These are phyloP conservation scores for Grosmannia clavigera DNA, from an alignment of 2,329 filamentous ascomycete genomes.

Conservation along the genomic window DNA sequence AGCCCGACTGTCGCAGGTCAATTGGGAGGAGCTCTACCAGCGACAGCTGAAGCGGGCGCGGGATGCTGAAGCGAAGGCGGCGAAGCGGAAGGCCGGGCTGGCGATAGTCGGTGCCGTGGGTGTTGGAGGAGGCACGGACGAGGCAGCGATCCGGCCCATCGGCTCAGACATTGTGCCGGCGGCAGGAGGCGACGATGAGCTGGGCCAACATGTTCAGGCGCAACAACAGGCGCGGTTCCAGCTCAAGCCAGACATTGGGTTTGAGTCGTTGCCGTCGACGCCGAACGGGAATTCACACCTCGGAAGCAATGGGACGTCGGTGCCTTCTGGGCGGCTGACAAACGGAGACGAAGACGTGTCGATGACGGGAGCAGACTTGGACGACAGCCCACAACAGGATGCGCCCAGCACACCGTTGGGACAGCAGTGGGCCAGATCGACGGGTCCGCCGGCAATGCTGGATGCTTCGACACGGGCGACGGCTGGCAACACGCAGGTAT, in stretches of 20 bases:
- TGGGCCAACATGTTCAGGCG: slow-evolving; percentile 7
- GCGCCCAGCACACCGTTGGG: slow-evolving; percentile 33
- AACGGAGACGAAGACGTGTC: slow-evolving; percentile 42
- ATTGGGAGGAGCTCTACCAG: slow-evolving; percentile 73
- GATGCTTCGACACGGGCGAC: slow-evolving; percentile 27
- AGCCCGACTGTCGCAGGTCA: slow-evolving; percentile 38
- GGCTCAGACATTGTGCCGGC: slow-evolving; percentile 6
- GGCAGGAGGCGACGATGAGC: not conserved
- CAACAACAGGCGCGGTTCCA: slow-evolving; percentile 33
- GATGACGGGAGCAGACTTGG: slow-evolving; percentile 46
- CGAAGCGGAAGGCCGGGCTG: slow-evolving; percentile 50
- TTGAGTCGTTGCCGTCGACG: not conserved
- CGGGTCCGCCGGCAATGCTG: slow-evolving; percentile 14
- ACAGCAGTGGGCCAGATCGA: slow-evolving; percentile 19
- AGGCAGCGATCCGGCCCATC: not conserved
- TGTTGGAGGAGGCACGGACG: not conserved
- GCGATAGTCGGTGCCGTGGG: slow-evolving; percentile 28
- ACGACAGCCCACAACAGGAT: slow-evolving; percentile 23
- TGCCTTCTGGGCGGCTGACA: slow-evolving; percentile 27
- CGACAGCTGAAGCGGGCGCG: slow-evolving; percentile 56
- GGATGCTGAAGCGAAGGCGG: slow-evolving; percentile 45
- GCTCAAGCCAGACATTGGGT: slow-evolving; percentile 23
- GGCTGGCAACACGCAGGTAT: slow-evolving; percentile 43
- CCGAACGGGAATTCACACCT: slow-evolving; percentile 36
- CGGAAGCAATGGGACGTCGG: slow-evolving; percentile 44